Conservation (phyloP, 176 grass and related monocot species). For the Triticum dicoccoides region DNA sequence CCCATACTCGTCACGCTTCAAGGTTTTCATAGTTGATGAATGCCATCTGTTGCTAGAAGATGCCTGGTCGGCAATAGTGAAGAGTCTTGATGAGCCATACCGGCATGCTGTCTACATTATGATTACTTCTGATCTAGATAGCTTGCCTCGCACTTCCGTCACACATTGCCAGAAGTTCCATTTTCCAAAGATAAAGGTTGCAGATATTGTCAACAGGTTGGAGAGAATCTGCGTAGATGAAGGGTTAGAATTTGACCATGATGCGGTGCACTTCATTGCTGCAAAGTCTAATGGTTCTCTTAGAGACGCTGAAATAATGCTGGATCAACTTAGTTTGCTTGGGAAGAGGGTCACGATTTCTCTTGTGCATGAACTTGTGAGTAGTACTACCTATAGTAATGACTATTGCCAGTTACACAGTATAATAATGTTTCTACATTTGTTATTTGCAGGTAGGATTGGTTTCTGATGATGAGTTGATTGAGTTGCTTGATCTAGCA, state of each 20-base stretch:
- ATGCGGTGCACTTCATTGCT: slow-evolving; percentile 85
- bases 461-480: slow-evolving; percentile 93
- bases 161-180: slow-evolving; percentile 91
- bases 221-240: slow-evolving; percentile 88
- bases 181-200: slow-evolving; percentile 91
- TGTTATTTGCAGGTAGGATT: slow-evolving; percentile 81
- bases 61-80: slow-evolving; percentile 83
- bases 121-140: slow-evolving; percentile 85
- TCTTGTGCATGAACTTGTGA: slow-evolving; percentile 95
- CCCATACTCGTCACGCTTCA: slow-evolving; percentile 79
- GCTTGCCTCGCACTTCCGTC: slow-evolving; percentile 58
- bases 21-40: slow-evolving; percentile 92
- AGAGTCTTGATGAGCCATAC: slow-evolving; percentile 77
- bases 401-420: neutral
- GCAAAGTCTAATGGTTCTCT: slow-evolving; percentile 86
- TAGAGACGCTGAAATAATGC: slow-evolving; percentile 93
- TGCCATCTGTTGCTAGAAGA: slow-evolving; percentile 83
- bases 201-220: slow-evolving; percentile 69
- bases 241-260: slow-evolving; percentile 84
- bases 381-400: slow-evolving; percentile 36
- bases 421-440: slow-evolving; percentile 25
- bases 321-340: slow-evolving; percentile 94
- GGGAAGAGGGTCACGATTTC: slow-evolving; percentile 92
- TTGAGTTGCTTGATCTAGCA: slow-evolving; percentile 89
- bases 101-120: slow-evolving; percentile 83